These are phyloP conservation scores for Pouteria glomerata DNA, from an alignment of 148 eudicot genomes.

Conservation along the genomic window DNA sequence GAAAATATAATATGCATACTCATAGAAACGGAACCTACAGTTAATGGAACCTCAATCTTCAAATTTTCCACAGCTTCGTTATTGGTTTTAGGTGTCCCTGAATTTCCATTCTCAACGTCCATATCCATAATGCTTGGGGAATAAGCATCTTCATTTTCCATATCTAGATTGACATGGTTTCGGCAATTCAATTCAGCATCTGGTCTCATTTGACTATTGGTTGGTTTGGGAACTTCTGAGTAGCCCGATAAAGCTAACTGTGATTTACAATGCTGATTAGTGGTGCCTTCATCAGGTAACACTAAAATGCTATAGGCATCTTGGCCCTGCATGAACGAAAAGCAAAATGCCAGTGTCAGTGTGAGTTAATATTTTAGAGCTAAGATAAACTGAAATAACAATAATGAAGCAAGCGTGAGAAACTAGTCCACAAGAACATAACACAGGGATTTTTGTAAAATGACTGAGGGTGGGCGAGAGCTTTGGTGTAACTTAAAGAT, in stretches of 20 bases:
- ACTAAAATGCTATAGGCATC: conserved; percentile 44
- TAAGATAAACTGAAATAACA: neutral
- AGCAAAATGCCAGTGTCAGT: neutral
- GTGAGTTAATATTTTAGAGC: neutral
- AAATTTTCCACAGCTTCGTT: conserved; percentile 35
- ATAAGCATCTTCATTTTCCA: conserved; percentile 29
- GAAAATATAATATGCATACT: neutral
- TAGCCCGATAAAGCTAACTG: conserved; percentile 17
- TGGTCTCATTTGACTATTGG: conserved; percentile 26
- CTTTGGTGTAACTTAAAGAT: too few species aligned
- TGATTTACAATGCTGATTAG: conserved; percentile 28
- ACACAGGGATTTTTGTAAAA: too few species aligned
- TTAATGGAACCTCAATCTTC: conserved; percentile 49
- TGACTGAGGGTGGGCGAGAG: too few species aligned
- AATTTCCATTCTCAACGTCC: conserved; percentile 54
- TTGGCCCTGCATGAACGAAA: conserved; percentile 37
- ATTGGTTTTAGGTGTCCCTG: conserved; percentile 26
- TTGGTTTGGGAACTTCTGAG: conserved; percentile 20
- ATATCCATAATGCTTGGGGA: conserved; percentile 31
- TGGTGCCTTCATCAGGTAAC: conserved; percentile 35
- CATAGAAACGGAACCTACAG: conserved; percentile 31
- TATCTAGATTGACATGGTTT: conserved; percentile 21
- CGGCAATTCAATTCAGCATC: conserved; percentile 30
- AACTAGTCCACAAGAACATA: neutral
- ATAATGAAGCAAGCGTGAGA: neutral